phyloP scores from a whole-genome alignment of 768 basidiomycete species.

The Lactifluus echinatus region DNA sequence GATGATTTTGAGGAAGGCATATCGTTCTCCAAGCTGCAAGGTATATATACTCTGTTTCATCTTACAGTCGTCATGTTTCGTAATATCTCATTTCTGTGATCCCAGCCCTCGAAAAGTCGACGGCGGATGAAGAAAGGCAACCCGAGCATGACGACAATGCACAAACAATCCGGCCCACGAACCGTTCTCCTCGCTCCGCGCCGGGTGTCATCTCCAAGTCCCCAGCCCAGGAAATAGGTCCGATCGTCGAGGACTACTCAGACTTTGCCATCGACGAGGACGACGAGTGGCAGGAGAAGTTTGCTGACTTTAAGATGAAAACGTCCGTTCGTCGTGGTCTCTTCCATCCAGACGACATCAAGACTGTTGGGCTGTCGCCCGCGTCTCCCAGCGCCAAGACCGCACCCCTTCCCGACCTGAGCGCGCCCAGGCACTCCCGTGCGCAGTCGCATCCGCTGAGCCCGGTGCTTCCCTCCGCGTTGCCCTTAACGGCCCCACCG shows the following conservation, averaged over 20 bases:
- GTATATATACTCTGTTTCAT: conserved; percentile 25
- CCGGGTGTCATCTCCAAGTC: conserved; percentile 45
- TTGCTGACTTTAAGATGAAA: conserved; percentile 81
- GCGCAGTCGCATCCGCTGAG: conserved; percentile 49
- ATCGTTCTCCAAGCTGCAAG: conserved; percentile 77
- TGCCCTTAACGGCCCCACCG: conserved; percentile 34
- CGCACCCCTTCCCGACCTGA: conserved; percentile 53
- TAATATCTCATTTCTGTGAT: conserved; percentile 38
- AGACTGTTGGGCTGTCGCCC: conserved; percentile 52
- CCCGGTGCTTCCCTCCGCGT: conserved; percentile 29
- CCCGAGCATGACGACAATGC: conserved; percentile 25
- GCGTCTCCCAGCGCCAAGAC: conserved; percentile 52
- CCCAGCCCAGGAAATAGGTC: conserved; percentile 51
- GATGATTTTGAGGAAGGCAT: conserved; percentile 96
- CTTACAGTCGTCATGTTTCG: neutral
- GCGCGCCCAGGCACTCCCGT: conserved; percentile 24
- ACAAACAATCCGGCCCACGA: conserved; percentile 67
- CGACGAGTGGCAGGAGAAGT: conserved; percentile 58
- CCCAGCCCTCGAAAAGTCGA: conserved; percentile 38
- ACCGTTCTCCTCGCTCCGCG: conserved; percentile 46
- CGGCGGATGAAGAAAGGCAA: conserved; percentile 42
- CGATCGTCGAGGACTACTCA: conserved; percentile 86
- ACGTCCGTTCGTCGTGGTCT: conserved; percentile 65
- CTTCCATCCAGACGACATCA: conserved; percentile 87
- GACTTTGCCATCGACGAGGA: conserved; percentile 79